Base-by-base conservation (phyloP, 2,329 filamentous ascomycete species). In the Magnaporthales sp. region DNA sequence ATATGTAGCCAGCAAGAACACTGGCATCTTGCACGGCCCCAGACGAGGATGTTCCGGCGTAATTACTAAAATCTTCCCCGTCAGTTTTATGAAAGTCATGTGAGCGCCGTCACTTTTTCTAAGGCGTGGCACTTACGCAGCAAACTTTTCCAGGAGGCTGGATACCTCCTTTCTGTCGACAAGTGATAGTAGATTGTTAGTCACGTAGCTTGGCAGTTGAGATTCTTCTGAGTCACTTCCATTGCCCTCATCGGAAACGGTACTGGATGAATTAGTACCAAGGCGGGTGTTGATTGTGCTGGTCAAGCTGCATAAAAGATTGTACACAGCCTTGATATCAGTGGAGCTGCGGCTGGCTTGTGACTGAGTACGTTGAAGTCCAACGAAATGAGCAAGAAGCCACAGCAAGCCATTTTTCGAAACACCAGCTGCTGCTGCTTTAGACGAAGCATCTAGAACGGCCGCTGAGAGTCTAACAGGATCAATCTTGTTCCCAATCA, bases 1-100 rank as follows among this genome's bases (percentile, higher is more conserved):
- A 81, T 2, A 93, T 92, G 74, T 97, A 98, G 30, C 90, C 92
- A 13, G 94, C 92, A 54, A 97, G 81, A 13, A 92, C 80, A 70
- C 89, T 90, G 2, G 91, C 89, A 73, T 91, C 86, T 67, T 84
- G 80, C 8, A 79, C 78, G 26, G 80, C 72, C 73, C 79, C 73
- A 5, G 73, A 71, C 10, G 69, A 70, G n/a, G 74, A 72, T 7
- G 71, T 68, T 22, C 72, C 72, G 4, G 69, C 67, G 58, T 72
- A 71, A 72, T 78, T 68, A 68, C 77, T 72, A 30, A 5, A 30
- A 15, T 6, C n/a, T 54, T 38, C 26, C 26, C 2, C 29, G n/a
- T 60, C 27, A 68, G 46, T 76, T 68, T 75, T 70, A 56, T 58
- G 58, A 64, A n/a, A 30, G 13, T 46, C n/a, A n/a, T 27, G 74